These are phyloP conservation scores for Globisporangium apiculatum DNA, from an alignment of 352 stramenopile species.

Conservation along the genomic window DNA sequence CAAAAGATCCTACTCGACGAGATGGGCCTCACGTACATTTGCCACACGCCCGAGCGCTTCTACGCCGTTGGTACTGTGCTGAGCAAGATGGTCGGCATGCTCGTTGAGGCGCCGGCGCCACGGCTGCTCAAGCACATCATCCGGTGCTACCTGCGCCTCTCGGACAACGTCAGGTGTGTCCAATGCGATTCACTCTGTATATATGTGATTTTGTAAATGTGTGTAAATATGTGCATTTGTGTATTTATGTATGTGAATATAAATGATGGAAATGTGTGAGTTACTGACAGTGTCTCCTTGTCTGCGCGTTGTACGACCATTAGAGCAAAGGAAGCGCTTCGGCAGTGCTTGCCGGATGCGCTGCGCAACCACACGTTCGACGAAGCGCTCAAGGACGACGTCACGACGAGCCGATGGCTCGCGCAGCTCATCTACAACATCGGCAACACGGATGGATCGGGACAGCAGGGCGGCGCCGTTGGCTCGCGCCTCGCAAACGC, in stretches of 20 bases:
- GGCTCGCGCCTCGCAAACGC: slow-evolving; percentile 14
- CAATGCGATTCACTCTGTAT: no score
- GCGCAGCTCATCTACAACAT: slow-evolving; percentile 93
- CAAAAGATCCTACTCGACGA: slow-evolving; percentile 99
- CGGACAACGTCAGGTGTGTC: slow-evolving; percentile 52
- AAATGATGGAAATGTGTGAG: no score
- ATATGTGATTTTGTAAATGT: no score
- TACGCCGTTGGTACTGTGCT: slow-evolving; percentile 90
- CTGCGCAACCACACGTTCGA: slow-evolving; percentile 95
- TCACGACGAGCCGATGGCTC: slow-evolving; percentile 95
- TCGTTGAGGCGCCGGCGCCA: slow-evolving; percentile 91
- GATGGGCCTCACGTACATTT: slow-evolving; percentile 98
- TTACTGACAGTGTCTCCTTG: background rate
- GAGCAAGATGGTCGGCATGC: slow-evolving; percentile 94
- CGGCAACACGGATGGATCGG: slow-evolving; percentile 15
- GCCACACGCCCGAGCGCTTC: slow-evolving; percentile 94
- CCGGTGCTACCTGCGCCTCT: slow-evolving; percentile 96
- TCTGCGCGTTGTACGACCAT: background rate
- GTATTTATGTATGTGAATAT: no score
- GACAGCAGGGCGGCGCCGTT: slow-evolving; percentile 7
- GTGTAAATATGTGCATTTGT: no score
- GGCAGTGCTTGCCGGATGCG: slow-evolving; percentile 91
- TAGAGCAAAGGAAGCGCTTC: slow-evolving; percentile 94
- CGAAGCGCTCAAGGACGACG: slow-evolving; percentile 92
- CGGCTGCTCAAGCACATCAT: slow-evolving; percentile 99